These are phyloP conservation scores for Geotrichum aggregatum DNA, from an alignment of 1,139 yeast genomes.

Conservation along the genomic window DNA sequence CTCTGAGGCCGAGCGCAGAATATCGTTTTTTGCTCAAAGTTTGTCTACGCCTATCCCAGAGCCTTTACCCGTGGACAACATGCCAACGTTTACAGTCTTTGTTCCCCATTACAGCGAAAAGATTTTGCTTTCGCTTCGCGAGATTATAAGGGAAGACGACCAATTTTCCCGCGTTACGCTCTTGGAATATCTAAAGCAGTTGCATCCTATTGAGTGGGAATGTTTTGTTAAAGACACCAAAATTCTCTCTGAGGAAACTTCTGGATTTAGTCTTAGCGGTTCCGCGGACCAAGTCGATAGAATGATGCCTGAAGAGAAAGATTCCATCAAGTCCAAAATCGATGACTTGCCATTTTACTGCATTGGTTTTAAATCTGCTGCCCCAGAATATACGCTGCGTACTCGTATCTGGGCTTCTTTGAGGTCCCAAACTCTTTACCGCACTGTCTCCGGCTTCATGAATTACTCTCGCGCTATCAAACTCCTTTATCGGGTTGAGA, in stretches of 20 bases:
- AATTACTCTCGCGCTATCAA: conserved; percentile 97
- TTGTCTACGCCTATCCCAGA: conserved; percentile 97
- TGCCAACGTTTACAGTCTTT: conserved; percentile 97
- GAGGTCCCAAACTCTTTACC: conserved; percentile 95
- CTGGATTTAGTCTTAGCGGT: conserved; percentile 28
- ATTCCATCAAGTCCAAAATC: conserved; percentile 78
- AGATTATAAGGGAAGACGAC: conserved; percentile 97
- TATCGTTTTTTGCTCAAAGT: conserved; percentile 97
- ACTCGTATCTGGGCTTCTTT: conserved; percentile 99
- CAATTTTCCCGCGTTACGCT: conserved; percentile 96
- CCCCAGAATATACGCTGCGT: conserved; percentile 96
- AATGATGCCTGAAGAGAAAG: conserved; percentile 47
- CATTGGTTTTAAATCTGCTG: conserved; percentile 98
- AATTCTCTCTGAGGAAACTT: conserved; percentile 87
- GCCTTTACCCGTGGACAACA: conserved; percentile 96
- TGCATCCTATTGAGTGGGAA: conserved; percentile 99
- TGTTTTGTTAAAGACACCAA: conserved; percentile 98
- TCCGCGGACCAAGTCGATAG: conserved; percentile 47
- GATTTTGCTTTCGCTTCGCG: conserved; percentile 88
- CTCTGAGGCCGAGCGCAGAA: conserved; percentile 98
- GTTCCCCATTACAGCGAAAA: conserved; percentile 98
- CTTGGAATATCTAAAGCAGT: conserved; percentile 92
- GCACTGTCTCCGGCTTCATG: conserved; percentile 99
- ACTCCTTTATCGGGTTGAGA: conserved; percentile 94
- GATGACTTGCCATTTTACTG: conserved; percentile 98